Evolutionary conservation across 2,329 filamentous ascomycete species (phyloP), one percentile per base, ranked within the genome.

Genomic region (Neofusicoccum sp.): DNA sequence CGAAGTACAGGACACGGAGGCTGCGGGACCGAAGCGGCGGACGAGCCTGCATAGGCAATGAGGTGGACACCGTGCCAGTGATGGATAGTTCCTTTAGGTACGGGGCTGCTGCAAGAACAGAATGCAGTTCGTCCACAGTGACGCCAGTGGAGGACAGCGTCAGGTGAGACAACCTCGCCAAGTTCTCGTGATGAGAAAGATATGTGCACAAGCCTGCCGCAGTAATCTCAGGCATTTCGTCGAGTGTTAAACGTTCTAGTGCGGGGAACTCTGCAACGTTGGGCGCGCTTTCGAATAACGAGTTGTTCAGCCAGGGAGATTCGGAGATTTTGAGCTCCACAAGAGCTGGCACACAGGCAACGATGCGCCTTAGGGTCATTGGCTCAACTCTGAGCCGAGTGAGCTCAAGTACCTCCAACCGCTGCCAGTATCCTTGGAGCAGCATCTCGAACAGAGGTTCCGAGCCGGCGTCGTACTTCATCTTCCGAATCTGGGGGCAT

Each of bases 401-500:
- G 36, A 95, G 77, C 71, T 93, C 90, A 53, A 95, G 71, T 8
- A 90, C 86, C 73, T 92, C 88, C 11, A 95, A 80, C 45, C 84
- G 82, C 48, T 81, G 80, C 90, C 90, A 95, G 56, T 78, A 84
- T 63, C 84, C 86, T 62, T 83, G 81, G 6, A 86, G 83, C 41
- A 97, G 79, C 58, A 84, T 79, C 67, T 91, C 85, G 60, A 98
- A 83, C 69, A 88, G 89, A 61, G 84, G 84, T 77, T 97, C 93
- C 1, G 90, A 84, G 11, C 93, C 93, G 48, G 81, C 79, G 58
- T 85, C 82, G 76, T 96, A 98, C 58, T 85, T 88, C 91, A 96
- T 97, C 76, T 95, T 95, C 65, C 91, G 85, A 60, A 98, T 81
- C 70, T 93, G 86, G 9, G 89, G 86, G 72, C 93, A 97, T 54